Base-by-base conservation (phyloP, 2,329 filamentous ascomycete species). In the Trichoderma brevicompactum region DNA sequence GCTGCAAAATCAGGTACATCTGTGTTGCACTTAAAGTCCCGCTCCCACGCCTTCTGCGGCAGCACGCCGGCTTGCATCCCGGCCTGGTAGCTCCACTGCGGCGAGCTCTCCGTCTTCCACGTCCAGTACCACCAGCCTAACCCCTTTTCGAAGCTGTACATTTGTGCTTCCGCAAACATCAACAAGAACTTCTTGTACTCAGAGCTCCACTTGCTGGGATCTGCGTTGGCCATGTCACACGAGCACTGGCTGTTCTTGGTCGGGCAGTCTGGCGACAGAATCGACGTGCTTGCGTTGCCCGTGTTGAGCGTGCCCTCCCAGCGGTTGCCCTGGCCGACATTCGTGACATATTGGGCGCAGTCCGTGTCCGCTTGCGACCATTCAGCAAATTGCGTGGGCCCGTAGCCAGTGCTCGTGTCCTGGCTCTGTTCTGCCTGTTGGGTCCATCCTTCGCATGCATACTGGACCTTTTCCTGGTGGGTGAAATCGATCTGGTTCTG, bases 71-170 rank as follows among this genome's bases (percentile, higher is more conserved):
- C 90, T 60, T 84, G 84, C 68, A 94, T 81, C 0, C 92, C 94
- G 69, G 88, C 83, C 78, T 94, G 88, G 81, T 95, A 97, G 76
- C 93, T 97, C 95, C 95, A 99, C 79, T 97, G 92, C 66, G 88
- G 83, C 55, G 91, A 89, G 69, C 79, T 83, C 81, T 98, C 94
- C 36, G 94, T 97, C 79, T 93, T 87, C 94, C 95, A 96, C 40
- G 94, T 98, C 95, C 95, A 99, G 79, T 99, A 99, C 80, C 96
- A 97, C 95, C 95, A 99, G 55, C 95, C 95, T 89, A 91, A 95
- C 6, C 92, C 92, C 68, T 89, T 88, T 78, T 98, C 94, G 74
- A 98, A 99, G 66, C 89, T 92, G 71, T 89, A 84, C 92, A 99
- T 99, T 80, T 99, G 95, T 62, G 94, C 95, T 78, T 97, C 90